A percentile compares a stretch with the other conserved stretches of the same genome.
Conservation (phyloP, 2,329 filamentous ascomycete species). For the Paecilomyces sp. region DNA sequence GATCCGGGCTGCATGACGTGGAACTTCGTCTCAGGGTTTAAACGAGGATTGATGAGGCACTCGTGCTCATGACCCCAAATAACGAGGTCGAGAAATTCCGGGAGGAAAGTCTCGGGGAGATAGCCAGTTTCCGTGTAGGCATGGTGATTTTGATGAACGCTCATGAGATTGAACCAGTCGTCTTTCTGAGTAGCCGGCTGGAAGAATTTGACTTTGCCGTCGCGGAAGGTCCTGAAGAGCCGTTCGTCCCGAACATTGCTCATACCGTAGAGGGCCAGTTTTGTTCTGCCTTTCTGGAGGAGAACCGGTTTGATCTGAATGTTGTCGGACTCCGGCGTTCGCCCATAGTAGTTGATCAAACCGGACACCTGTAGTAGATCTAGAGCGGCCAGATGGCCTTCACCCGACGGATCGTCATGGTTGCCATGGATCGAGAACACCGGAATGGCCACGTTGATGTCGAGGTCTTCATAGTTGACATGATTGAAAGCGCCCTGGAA, state of each 20-base stretch:
- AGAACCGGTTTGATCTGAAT: slow-evolving; percentile 87
- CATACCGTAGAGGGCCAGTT: slow-evolving; percentile 85
- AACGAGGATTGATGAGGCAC: slow-evolving; percentile 75
- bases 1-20: slow-evolving; percentile 97
- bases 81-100: slow-evolving; percentile 82
- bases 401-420: slow-evolving; percentile 95
- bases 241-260: slow-evolving; percentile 96
- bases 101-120: slow-evolving; percentile 85
- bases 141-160: slow-evolving; percentile 93
- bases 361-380: slow-evolving; percentile 88
- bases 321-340: slow-evolving; percentile 85
- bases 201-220: slow-evolving; percentile 91
- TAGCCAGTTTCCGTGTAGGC: slow-evolving; percentile 90
- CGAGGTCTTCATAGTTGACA: slow-evolving; percentile 95
- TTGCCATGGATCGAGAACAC: slow-evolving; percentile 99
- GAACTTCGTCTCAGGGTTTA: slow-evolving; percentile 83
- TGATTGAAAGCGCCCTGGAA: slow-evolving; percentile 86
- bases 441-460: slow-evolving; percentile 95
- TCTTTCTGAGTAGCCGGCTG: slow-evolving; percentile 69
- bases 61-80: slow-evolving; percentile 98
- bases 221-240: slow-evolving; percentile 85
- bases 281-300: slow-evolving; percentile 87
- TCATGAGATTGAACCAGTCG: slow-evolving; percentile 95
- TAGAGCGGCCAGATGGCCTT: slow-evolving; percentile 83
- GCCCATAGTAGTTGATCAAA: slow-evolving; percentile 91